Evolutionary conservation across 306 rosid species (phyloP).

Genomic region (Rubus parviflorus): DNA sequence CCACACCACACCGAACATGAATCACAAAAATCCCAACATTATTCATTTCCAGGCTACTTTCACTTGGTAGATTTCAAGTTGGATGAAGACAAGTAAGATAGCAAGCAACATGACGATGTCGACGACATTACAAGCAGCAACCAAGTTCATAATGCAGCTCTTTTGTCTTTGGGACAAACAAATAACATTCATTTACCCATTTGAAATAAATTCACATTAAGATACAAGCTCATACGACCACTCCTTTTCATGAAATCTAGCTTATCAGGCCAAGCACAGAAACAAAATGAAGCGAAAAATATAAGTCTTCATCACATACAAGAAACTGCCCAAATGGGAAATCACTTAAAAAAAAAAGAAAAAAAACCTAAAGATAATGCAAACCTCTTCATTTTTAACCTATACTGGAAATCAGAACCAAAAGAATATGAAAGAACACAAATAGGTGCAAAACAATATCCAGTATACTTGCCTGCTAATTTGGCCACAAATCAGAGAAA

Average conservation of each 20-base stretch:
- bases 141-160: neutral
- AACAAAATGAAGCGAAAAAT: conserved; percentile 8
- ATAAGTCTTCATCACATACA: conserved; percentile 38
- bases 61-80: neutral
- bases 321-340: conserved; percentile 18
- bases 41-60: too few relatives aligned
- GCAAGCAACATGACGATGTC: neutral
- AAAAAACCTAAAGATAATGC: conserved; percentile 43
- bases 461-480: conserved; percentile 46
- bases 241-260: conserved; percentile 31
- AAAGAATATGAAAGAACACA: conserved; percentile 48
- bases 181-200: conserved; percentile 5
- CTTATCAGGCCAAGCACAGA: conserved; percentile 19
- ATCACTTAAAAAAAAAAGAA: conserved; percentile 7
- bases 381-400: conserved; percentile 61
- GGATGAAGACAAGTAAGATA: neutral
- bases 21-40: neutral
- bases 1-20: neutral
- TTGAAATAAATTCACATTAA: conserved; percentile 15
- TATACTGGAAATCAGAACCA: conserved; percentile 50
- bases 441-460: conserved; percentile 50
- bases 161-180: neutral
- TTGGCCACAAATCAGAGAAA: conserved; percentile 28
- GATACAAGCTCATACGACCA: conserved; percentile 28
- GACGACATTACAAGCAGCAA: neutral